Evolutionary conservation across 495 filamentous ascomycete genomes (phyloP), one percentile per base, ranked within the genome.

Genomic region (Cladorrhinum samala): DNA sequence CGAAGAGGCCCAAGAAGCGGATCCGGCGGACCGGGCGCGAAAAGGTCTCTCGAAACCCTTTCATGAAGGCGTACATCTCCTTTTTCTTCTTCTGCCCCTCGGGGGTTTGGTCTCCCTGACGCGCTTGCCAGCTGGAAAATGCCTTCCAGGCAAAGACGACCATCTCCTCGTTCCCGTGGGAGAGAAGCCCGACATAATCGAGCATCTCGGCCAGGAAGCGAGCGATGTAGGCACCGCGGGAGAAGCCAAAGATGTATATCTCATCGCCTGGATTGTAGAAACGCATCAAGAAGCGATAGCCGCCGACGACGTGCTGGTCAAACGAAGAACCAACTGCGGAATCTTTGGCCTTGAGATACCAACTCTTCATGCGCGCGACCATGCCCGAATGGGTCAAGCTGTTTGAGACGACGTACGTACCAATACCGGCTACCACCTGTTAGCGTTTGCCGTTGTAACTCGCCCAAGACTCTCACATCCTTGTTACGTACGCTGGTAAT

Each of bases 181-280:
- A 84, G 0, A 93, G 76, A 9, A 94, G 73, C 13, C 89, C 89
- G 50, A 94, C 82, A 52, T 88, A 84, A 59, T 91, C 86, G 11
- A 95, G 74, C 89, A 94, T 93, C 60, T 92, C 87, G 1, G 88
- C 86, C 3, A 94, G 73, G 62, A 92, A 93, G 11, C 88, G 83
- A 5, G 89, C 89, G 19, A 88, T 89, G 64, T 93, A 95, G n/a
- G 88, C 82, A 9, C 89, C 89, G 18, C 89, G 82, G 36, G 83
- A 87, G 73, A 94, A 95, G 13, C 89, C 89, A 44, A 93, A 92
- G 59, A 93, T 80, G 56, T 80, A 81, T 49, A 93, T 90, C 61
- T 91, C 83, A 56, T 93, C 87, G 5, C 87, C 89, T 0, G 83
- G 81, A 13, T 75, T 72, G 62, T 94, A 94, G 68, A 89, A 90